These are phyloP conservation scores for Aquilaria agallochum DNA, from an alignment of 441 rosid species.

Conservation along the genomic window DNA sequence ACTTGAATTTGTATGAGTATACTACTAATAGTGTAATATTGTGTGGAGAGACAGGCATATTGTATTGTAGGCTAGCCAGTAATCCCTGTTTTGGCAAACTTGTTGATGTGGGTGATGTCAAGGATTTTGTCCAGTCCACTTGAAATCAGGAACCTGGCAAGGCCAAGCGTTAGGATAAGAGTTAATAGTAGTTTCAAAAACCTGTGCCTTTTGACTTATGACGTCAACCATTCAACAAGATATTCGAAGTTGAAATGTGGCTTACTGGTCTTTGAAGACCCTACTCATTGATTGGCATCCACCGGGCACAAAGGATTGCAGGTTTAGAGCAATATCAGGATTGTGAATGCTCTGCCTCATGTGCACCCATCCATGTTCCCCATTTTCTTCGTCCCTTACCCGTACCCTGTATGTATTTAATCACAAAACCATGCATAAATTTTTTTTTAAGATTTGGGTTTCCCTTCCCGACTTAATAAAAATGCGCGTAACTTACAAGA, in stretches of 20 bases:
- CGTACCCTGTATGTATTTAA: constrained; percentile 39
- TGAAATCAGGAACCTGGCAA: constrained; percentile 53
- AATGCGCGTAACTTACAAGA: no score
- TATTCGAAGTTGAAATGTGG: neutral
- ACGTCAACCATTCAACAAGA: neutral
- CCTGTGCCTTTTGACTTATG: neutral
- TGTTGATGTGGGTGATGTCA: constrained; percentile 52
- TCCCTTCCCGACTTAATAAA: no score
- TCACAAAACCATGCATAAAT: no score
- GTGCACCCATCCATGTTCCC: constrained; percentile 78
- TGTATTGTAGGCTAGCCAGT: neutral
- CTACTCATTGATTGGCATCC: constrained; percentile 58
- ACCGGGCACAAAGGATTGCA: constrained; percentile 69
- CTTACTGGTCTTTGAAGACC: constrained; percentile 51
- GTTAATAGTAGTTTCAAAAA: neutral
- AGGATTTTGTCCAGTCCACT: constrained; percentile 55
- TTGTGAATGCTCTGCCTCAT: constrained; percentile 92
- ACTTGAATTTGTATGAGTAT: no score
- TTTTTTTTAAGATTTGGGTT: no score
- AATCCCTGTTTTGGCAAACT: constrained; percentile 23
- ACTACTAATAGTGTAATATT: no score
- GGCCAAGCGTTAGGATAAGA: neutral
- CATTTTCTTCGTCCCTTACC: constrained; percentile 49
- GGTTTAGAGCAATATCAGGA: constrained; percentile 75
- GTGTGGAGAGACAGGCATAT: no score